Base-by-base conservation (phyloP, 2,329 filamentous ascomycete genomes). In the Cadophora sp. region DNA sequence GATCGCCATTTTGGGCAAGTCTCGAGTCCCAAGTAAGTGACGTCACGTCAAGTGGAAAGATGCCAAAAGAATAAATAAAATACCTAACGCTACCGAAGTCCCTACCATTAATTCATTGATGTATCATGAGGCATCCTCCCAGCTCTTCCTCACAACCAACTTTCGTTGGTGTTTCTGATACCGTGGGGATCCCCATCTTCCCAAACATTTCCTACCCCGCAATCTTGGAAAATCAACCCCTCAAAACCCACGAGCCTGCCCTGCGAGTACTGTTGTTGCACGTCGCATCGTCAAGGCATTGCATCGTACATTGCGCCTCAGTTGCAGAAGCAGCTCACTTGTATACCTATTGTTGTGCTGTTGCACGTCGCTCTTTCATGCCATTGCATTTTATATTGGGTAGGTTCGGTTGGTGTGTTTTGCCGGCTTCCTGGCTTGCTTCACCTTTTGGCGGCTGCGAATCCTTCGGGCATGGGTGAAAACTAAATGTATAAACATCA, bases 241-340 rank as follows among this genome's bases (percentile, higher is more conserved):
- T n/a, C 29, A 34, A 59, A 27, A 16, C 9, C 55, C n/a, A 1
- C n/a, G 3, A 4, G 7, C 9, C 19, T 7, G 16, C 40, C 50
- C 58, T 22, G 16, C 29, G n/a, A n/a, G n/a, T 37, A 43, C 12
- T 4, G 19, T 4, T 61, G 56, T 66, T 61, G 64, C 56, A 66
- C 46, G 16, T 66, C 64, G 56, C 29, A 40, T n/a, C 31, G 16
- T 61, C 27, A 66, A 48, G 64, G 55, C 64, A 61, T 61, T 61
- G 29, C 46, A 61, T 22, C n/a, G 9, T 66, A 66, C 59, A 61
- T 66, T 66, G 48, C 16, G 24, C 37, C 43, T 27, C 24, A 31
- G 12, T 27, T 1, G 26, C 40, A 43, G 16, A 16, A 16, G 2
- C 19, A 43, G 12, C 7, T 43, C 14, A 43, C 12, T 12, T 4